Evolutionary conservation across 495 filamentous ascomycete genomes (phyloP), one percentile per base, ranked within the genome.

Genomic region (Hyaloscypha bicolor): DNA sequence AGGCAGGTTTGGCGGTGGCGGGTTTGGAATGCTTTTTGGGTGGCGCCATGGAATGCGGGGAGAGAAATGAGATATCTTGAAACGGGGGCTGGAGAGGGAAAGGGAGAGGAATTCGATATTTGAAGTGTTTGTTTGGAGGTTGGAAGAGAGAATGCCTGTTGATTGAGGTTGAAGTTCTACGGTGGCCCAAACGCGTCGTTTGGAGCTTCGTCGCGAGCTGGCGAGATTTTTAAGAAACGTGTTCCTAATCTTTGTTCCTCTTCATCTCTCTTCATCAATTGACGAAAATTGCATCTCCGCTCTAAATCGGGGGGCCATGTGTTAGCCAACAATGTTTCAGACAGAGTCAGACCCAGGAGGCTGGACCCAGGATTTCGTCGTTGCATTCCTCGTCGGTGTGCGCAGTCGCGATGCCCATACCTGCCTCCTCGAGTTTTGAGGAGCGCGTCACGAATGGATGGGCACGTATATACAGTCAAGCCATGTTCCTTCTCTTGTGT

Each of bases 1-100:
- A 62, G 31, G 42, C 6, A 22, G 52, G 9, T 52, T 61, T 66
- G 39, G 62, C 19, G 51, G 64, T 69, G 51, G 58, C n/a, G 37
- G 39, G 6, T 31, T 62, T 63, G 68, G 64, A 53, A 37, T 30
- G 55, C 9, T 60, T 42, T 31, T 60, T 67, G 5, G 29, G 25
- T 31, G 63, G 63, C 19, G 35, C 33, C 66, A 60, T 60, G n/a
- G 31, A 59, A 32, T 33, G 53, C 25, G 25, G 1, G 25, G 2
- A 25, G 25, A 25, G 25, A 9, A 12, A 55, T 45, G 30, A 55
- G 35, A 32, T n/a, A 37, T 8, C 35, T 12, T 37, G 42, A 19
- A 48, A 48, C 9, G 42, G 3, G 42, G 16, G 42, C 42, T 48
- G 9, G 42, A 48, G 16, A 48, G 16, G 9, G 42, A 48, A 3